Evolutionary conservation across 1,284 basidiomycete genomes (phyloP), one percentile per base, ranked within the genome.

Genomic region (Leccinum pseudoinsigne): DNA sequence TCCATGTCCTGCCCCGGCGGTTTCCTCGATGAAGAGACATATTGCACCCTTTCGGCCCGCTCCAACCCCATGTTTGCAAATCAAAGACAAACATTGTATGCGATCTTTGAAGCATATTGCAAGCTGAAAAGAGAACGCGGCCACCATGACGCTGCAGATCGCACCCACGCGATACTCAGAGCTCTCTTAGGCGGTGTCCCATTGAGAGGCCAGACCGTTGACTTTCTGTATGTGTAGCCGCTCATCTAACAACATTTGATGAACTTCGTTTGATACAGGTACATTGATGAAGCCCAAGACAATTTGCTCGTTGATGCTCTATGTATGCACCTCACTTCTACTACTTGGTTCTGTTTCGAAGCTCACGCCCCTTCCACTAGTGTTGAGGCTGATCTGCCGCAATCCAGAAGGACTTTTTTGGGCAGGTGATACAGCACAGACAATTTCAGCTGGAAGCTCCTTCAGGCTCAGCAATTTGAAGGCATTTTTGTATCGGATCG

Each of bases 381-480:
- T 92, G 1, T 72, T 92, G 51, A 77, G 88, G 12, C 76, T 74
- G 0, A 69, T 92, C 3, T 90, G 88, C 67, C 74, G 73, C 11
- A 90, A 92, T 68, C 81, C 84, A 0, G 77, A 87, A 59, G 90
- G 90, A 0, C 74, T 89, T 26, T 90, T 91, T 68, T 92, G 87
- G 87, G 90, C 90, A 0, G 90, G 90, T 0, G 90, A 92, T 68
- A 92, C 90, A 0, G 89, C 90, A 0, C 90, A 92, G 68, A 89
- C 89, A 0, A 92, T 92, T n/a, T 86, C 86, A 0, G 81, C 84
- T 2, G 90, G 90, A 0, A 89, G 87, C 62, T 84, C 88, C 0
- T 92, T 92, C 69, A 76, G 86, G 12, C 92, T 92, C 71, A 78
- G 88, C 64, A 89, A 91, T 47, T 71, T 92, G 61, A 92, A 88